Evolutionary conservation across 202 grass and related monocot species (phyloP), one percentile per base, ranked within the genome.

Genomic region (Hordeum pubiflorum): DNA sequence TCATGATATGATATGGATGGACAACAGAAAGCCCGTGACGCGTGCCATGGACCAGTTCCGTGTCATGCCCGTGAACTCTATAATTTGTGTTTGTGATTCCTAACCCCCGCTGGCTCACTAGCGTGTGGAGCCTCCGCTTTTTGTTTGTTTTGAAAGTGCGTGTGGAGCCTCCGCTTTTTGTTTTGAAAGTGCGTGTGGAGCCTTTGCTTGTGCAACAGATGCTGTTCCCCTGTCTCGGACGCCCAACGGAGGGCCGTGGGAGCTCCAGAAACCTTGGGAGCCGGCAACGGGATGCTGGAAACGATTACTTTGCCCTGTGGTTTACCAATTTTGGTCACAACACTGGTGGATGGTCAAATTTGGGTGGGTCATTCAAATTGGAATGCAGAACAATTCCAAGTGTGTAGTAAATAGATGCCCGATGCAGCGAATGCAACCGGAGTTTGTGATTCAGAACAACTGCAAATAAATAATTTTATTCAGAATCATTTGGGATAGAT

Each of bases 21-120:
- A 58, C 50, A 62, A 75, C 87, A 70, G 32, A 55, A 75, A 26
- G 52, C 61, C 41, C 75, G 67, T 82, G 87, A 75, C 13, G 63
- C 10, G 20, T 63, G 58, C 9, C 58, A 63, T 80, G 29, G 10
- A 65, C 32, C 18, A 40, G 20, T 40, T 75, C 66, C 38, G 12
- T 79, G 69, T 22, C 71, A 8, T 71, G 18, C 73, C 41, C 64
- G 63, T 75, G 76, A 83, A 29, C 70, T n/a, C 33, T 13, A 76
- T 70, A 61, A 71, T 82, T 24, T 48, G 36, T 48, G 0, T 6
- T 50, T 50, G 44, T 50, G 24, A 26, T 26, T 26, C 24, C 24
- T 26, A 26, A 26, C 24, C 24, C 24, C 24, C 24, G 24, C 24
- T 26, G 24, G 24, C 24, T 23, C 50, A 34, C 54, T 31, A 52